Evolutionary conservation across 176 grass and related monocot species (phyloP).

Genomic region (Tuctoria greenei): DNA sequence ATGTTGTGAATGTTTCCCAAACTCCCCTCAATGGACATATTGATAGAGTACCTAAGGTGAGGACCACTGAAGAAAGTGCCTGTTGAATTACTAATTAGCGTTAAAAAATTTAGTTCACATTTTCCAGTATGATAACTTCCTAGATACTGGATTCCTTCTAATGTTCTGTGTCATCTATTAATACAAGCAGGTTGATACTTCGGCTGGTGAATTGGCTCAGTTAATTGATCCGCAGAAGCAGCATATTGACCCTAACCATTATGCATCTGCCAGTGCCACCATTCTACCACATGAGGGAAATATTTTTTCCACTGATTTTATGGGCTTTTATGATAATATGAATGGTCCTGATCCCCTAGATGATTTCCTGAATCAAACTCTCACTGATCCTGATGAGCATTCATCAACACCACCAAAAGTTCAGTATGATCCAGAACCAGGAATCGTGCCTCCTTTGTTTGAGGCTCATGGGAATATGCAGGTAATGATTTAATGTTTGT

Average conservation of each 20-base stretch:
- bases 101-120: constrained; percentile 3
- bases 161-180: background rate
- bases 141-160: background rate
- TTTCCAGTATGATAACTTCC: background rate
- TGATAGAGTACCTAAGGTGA: constrained; percentile 42
- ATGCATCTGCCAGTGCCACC: background rate
- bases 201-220: constrained; percentile 2
- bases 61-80: constrained; percentile 6
- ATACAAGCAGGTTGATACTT: constrained; percentile 46
- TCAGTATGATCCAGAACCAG: constrained; percentile 49
- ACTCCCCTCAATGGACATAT: constrained; percentile 21
- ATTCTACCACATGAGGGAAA: constrained; percentile 15
- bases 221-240: constrained; percentile 15
- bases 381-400: constrained; percentile 52
- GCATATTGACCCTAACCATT: background rate
- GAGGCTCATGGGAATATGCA: constrained; percentile 17
- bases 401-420: constrained; percentile 40
- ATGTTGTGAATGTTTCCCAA: constrained; percentile 15
- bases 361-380: constrained; percentile 43
- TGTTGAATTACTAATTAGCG: background rate
- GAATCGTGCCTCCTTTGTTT: constrained; percentile 11
- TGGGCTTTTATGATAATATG: constrained; percentile 24
- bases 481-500: constrained; percentile 32
- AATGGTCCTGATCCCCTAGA: constrained; percentile 30
- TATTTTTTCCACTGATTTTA: background rate